Evolutionary conservation across 805 yeast genomes (phyloP).

Genomic region (Torulaspora franciscae): DNA sequence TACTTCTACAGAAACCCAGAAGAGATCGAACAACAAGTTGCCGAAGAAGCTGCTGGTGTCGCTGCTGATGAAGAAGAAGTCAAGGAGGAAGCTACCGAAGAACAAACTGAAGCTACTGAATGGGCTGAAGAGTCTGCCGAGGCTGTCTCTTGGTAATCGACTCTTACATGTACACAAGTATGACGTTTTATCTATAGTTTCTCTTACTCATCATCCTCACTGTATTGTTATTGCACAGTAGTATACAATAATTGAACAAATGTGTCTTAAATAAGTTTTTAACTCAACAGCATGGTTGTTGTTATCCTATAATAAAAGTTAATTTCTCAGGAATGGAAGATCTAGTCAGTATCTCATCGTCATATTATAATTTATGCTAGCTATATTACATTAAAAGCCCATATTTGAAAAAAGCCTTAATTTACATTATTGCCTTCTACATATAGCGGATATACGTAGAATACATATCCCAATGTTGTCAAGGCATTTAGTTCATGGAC

Average conservation of each 20-base stretch:
- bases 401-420: constrained; percentile 3
- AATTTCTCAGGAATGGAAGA: background rate
- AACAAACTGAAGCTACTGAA: constrained; percentile 57
- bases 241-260: constrained; percentile 16
- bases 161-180: constrained; percentile 16
- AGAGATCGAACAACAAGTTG: constrained; percentile 80
- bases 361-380: background rate
- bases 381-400: background rate
- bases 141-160: constrained; percentile 32
- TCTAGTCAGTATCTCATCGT: background rate
- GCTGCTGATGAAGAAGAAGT: constrained; percentile 62
- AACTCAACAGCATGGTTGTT: background rate
- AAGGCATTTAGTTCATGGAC: constrained; percentile 72
- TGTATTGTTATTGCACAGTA: constrained; percentile 20
- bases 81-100: constrained; percentile 76
- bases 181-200: constrained; percentile 20
- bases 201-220: constrained; percentile 17
- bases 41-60: constrained; percentile 68
- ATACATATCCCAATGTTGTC: constrained; percentile 6
- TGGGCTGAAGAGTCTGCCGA: constrained; percentile 49
- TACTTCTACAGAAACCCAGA: constrained; percentile 99
- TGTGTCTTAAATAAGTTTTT: constrained; percentile 7
- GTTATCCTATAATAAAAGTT: background rate
- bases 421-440: constrained; percentile 7
- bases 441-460: constrained; percentile 11